Percentiles rank a stretch among this genome's conserved stretches.
These are phyloP conservation scores for Geosiphon pyriformis DNA, from an alignment of 192 early-diverging fungal species.

Conservation along the genomic window DNA sequence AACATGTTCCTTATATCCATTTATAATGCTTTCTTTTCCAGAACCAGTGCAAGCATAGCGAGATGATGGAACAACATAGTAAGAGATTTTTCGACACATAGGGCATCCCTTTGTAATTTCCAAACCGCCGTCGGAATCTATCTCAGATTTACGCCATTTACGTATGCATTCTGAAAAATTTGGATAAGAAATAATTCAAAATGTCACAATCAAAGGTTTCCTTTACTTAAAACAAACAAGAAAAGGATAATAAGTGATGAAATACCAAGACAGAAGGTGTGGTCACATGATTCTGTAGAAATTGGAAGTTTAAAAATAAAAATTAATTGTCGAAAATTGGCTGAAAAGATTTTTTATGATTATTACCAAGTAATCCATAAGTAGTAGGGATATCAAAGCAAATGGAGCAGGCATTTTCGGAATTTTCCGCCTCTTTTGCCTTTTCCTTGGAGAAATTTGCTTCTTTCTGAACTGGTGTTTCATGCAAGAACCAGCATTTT, in stretches of 20 bases:
- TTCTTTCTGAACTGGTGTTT: background rate
- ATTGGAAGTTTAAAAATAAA: background rate
- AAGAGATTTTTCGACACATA: conserved; percentile 15
- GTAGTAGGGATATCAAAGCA: conserved; percentile 24
- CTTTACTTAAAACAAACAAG: background rate
- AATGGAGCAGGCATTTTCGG: conserved; percentile 18
- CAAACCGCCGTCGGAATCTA: background rate
- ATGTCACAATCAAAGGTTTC: background rate
- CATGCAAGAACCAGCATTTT: conserved; percentile 24
- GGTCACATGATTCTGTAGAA: conserved; percentile 23
- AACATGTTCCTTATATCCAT: conserved; percentile 3
- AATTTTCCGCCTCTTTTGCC: conserved; percentile 8
- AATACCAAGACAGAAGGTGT: conserved; percentile 24
- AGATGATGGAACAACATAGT: conserved; percentile 13
- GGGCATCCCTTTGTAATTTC: conserved; percentile 15
- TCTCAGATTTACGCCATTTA: conserved; percentile 15
- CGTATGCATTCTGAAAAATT: conserved; percentile 11
- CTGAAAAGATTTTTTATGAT: background rate
- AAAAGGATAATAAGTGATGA: background rate
- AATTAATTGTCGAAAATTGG: background rate
- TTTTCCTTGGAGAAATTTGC: background rate
- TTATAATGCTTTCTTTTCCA: conserved; percentile 2
- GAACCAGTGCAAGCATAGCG: background rate
- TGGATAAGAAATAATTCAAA: background rate
- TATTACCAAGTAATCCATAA: conserved; percentile 22